Conservation (phyloP, 129 eudicot species). For the Heracleum sosnowskyi region DNA sequence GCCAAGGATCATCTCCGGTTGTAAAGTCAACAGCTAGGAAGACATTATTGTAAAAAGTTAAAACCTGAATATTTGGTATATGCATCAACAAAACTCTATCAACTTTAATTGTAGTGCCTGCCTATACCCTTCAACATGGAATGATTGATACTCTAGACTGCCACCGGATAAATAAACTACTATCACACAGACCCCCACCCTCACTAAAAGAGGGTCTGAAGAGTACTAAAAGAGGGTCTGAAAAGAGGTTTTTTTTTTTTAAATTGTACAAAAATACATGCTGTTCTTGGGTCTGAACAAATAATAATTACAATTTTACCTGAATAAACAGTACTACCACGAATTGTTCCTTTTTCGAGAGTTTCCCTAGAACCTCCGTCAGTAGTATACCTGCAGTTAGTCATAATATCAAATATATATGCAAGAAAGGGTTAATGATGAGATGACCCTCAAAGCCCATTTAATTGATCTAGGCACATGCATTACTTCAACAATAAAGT, state of each 20-base stretch:
- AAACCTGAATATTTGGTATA: background rate
- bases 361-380: slow-evolving; percentile 79
- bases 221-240: too few species aligned
- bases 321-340: slow-evolving; percentile 64
- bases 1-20: slow-evolving; percentile 89
- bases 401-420: background rate
- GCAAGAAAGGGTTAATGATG: background rate
- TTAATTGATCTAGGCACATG: background rate
- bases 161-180: background rate
- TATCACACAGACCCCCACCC: background rate
- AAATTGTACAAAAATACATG: background rate
- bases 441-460: background rate
- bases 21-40: slow-evolving; percentile 77
- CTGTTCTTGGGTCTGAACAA: background rate
- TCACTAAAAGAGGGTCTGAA: background rate
- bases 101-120: background rate
- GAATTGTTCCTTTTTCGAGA: slow-evolving; percentile 79
- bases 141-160: background rate
- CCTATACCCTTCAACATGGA: background rate
- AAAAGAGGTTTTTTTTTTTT: too few species aligned
- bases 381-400: slow-evolving; percentile 67
- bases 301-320: slow-evolving; percentile 27
- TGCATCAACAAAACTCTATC: background rate
- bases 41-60: background rate
- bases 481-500: background rate